phyloP scores from a whole-genome alignment of 2,329 filamentous ascomycete genomes.

The Xenosphaeropsis pyriputrescens region DNA sequence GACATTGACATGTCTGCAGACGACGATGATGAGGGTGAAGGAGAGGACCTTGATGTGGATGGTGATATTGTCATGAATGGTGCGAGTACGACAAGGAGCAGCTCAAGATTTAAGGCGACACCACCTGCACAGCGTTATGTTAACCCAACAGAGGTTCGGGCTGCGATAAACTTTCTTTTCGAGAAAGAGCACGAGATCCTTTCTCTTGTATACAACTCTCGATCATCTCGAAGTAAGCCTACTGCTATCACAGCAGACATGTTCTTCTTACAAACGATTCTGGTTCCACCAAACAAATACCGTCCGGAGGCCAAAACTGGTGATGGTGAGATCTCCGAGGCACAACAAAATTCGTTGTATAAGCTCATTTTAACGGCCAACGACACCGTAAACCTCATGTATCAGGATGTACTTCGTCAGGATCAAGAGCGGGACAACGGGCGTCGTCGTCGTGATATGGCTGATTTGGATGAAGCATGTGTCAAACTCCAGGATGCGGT shows the following conservation, averaged over 20 bases:
- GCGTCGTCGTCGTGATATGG: constrained; percentile 43
- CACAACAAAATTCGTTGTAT: constrained; percentile 77
- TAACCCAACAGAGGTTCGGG: constrained; percentile 69
- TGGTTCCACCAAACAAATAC: constrained; percentile 87
- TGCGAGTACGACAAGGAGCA: constrained; percentile 20
- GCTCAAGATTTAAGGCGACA: constrained; percentile 21
- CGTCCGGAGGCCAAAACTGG: constrained; percentile 77
- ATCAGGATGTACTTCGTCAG: constrained; percentile 45
- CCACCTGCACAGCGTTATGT: constrained; percentile 54
- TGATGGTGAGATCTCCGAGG: constrained; percentile 69
- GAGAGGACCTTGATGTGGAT: constrained; percentile 34
- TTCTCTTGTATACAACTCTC: constrained; percentile 70
- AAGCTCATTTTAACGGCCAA: constrained; percentile 69
- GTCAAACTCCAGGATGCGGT: constrained; percentile 76
- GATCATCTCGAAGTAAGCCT: constrained; percentile 37
- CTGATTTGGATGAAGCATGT: constrained; percentile 69
- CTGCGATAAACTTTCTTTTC: constrained; percentile 66
- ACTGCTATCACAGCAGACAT: constrained; percentile 61
- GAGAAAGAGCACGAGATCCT: constrained; percentile 76
- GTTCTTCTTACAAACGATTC: constrained; percentile 79
- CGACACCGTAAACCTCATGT: constrained; percentile 58
- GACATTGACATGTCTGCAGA: constrained; percentile 42
- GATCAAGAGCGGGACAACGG: constrained; percentile 8
- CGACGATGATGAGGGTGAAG: constrained; percentile 25
- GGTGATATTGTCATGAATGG: constrained; percentile 45